Percentiles rank a stretch among this genome's conserved stretches.
phyloP scores from a whole-genome alignment of 2,329 filamentous ascomycete species.

The Colletotrichum lupini region DNA sequence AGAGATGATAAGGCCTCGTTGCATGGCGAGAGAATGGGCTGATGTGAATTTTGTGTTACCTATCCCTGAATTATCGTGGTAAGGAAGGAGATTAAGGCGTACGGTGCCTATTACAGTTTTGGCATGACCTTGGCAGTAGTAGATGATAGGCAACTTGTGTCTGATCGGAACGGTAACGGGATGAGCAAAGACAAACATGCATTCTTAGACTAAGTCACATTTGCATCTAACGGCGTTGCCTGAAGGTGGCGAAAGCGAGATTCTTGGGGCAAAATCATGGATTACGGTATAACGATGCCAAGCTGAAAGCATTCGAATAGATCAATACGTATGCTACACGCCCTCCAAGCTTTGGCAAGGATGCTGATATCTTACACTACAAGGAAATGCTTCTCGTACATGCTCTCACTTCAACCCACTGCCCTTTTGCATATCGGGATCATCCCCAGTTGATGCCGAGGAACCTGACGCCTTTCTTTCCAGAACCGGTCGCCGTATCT shows the following conservation, averaged over 20 bases:
- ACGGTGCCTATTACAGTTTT: background rate
- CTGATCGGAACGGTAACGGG: background rate
- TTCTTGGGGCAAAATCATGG: background rate
- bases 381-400: background rate
- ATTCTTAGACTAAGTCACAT: background rate
- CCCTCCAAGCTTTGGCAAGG: background rate
- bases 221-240: background rate
- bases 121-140: background rate
- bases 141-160: background rate
- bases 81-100: background rate
- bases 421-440: conserved; percentile 19
- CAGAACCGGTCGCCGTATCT: conserved; percentile 52
- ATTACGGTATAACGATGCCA: background rate
- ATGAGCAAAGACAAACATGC: background rate
- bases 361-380: conserved; percentile 1
- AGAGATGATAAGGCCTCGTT: background rate
- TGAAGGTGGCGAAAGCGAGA: background rate
- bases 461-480: conserved; percentile 61
- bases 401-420: background rate
- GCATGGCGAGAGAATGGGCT: background rate
- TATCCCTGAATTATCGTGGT: background rate
- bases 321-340: background rate
- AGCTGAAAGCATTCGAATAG: too few relatives aligned
- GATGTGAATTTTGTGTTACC: background rate
- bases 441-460: conserved; percentile 72